phyloP scores from a whole-genome alignment of 73 alveolate species.

The Breviolum minutum region DNA sequence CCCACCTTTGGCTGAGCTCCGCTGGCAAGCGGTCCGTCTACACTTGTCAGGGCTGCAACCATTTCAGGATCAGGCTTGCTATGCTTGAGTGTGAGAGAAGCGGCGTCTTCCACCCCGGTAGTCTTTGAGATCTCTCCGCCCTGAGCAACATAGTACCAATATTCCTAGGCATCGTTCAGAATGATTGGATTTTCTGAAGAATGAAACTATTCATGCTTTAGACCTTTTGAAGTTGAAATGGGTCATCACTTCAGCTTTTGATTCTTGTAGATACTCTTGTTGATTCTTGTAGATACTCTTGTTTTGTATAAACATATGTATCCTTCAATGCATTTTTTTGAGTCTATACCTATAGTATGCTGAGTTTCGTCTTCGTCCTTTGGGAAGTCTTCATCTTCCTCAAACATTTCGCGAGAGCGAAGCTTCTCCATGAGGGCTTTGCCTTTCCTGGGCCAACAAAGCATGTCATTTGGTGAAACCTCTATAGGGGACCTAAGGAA shows the following conservation, averaged over 20 bases:
- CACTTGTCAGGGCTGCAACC: background rate
- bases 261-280: no score
- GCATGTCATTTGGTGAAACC: no score
- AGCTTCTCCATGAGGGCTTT: background rate
- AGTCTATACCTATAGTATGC: no score
- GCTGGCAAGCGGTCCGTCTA: background rate
- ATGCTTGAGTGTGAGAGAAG: background rate
- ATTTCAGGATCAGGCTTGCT: background rate
- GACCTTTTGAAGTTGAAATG: background rate
- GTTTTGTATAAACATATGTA: no score
- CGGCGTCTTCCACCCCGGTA: background rate
- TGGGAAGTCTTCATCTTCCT: constrained; percentile 22
- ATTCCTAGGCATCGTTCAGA: background rate
- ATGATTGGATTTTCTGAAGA: background rate
- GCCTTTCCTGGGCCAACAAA: no score
- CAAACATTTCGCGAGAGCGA: background rate
- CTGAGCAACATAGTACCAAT: background rate
- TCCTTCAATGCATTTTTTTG: no score
- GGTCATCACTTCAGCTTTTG: background rate
- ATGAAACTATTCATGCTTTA: background rate
- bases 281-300: no score
- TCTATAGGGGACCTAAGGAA: background rate
- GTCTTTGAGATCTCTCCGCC: background rate
- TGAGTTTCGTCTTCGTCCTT: background rate
- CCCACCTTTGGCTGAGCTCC: background rate